Conservation (phyloP, 2,329 filamentous ascomycete genomes). For the Calonectria leucothoes region DNA sequence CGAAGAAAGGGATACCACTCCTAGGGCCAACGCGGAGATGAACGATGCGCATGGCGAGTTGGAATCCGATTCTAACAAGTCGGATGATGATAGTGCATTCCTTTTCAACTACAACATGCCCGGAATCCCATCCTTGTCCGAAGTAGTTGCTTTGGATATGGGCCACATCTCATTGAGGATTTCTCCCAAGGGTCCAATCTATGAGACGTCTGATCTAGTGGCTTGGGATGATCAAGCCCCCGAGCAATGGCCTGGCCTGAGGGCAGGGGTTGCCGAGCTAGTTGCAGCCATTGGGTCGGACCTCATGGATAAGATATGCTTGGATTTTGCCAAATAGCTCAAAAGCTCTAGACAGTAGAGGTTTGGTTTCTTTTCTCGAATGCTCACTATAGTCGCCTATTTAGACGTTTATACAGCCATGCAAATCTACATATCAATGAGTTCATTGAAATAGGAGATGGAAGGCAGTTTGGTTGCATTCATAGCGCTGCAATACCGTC, state of each 20-base stretch:
- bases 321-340: slow-evolving; percentile 60
- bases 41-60: slow-evolving; percentile 11
- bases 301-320: slow-evolving; percentile 64
- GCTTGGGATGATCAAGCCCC: slow-evolving; percentile 69
- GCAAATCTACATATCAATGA: no score
- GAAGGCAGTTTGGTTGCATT: neutral
- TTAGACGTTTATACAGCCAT: neutral
- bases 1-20: slow-evolving; percentile 37
- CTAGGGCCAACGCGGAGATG: neutral
- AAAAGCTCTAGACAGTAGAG: neutral
- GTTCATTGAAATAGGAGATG: no score
- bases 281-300: slow-evolving; percentile 74
- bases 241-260: slow-evolving; percentile 62
- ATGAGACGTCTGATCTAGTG: slow-evolving; percentile 63
- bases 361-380: neutral
- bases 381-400: neutral
- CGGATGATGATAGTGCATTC: slow-evolving; percentile 28
- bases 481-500: no score
- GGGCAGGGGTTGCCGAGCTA: slow-evolving; percentile 74
- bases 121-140: slow-evolving; percentile 67
- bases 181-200: slow-evolving; percentile 49
- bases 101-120: slow-evolving; percentile 75
- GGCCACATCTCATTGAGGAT: slow-evolving; percentile 69
- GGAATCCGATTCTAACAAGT: slow-evolving; percentile 4
- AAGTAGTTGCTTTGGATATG: slow-evolving; percentile 67